A percentile compares a stretch with the other conserved stretches of the same genome.
Evolutionary conservation across 2,329 filamentous ascomycete species (phyloP).

Genomic region (Epichloe glyceriae): DNA sequence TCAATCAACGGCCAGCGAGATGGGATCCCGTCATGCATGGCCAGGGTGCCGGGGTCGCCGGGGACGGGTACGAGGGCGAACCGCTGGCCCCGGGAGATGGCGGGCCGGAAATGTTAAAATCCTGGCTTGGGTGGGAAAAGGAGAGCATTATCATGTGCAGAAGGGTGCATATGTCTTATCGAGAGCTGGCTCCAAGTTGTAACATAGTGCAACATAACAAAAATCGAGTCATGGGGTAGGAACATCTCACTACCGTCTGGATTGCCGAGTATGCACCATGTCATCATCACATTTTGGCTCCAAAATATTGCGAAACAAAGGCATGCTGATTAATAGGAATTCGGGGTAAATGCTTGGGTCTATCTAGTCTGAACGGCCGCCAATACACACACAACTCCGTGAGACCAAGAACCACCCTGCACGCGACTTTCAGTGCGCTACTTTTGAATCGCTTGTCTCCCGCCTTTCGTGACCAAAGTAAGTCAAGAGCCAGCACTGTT

Average conservation of each 20-base stretch:
- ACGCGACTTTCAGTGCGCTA: background rate
- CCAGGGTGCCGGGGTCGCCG: conserved; percentile 52
- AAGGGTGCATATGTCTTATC: conserved; percentile 47
- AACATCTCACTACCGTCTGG: too few species aligned
- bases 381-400: background rate
- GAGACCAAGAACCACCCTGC: background rate
- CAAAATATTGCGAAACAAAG: too few species aligned
- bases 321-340: background rate
- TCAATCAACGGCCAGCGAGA: conserved; percentile 31
- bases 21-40: conserved; percentile 33
- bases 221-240: background rate
- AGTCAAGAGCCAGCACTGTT: background rate
- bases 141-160: conserved; percentile 54
- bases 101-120: conserved; percentile 52
- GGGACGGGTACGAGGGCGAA: conserved; percentile 51
- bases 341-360: background rate
- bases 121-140: conserved; percentile 68
- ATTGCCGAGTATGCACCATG: too few species aligned
- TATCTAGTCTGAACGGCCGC: background rate
- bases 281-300: too few species aligned
- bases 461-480: background rate
- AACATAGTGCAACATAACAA: background rate
- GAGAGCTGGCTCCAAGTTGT: conserved; percentile 20
- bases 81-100: conserved; percentile 54
- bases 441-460: background rate